A percentile compares a stretch with the other conserved stretches of the same genome.
Evolutionary conservation across 208 protist species (phyloP).

Genomic region (Crithidia fasciculata): DNA sequence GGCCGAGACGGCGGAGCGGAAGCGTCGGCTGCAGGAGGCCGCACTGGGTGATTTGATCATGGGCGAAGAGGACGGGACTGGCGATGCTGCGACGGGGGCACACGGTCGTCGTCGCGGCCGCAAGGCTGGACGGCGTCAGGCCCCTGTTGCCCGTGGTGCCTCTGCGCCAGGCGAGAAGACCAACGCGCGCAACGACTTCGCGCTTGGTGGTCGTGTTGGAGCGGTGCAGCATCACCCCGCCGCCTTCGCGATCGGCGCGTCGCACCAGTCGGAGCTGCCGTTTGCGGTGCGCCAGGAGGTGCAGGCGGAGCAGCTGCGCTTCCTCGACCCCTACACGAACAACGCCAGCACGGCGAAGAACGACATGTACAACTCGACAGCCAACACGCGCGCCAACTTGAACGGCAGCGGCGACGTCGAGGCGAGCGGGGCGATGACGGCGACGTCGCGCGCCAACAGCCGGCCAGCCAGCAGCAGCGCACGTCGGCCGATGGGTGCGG

Average conservation of each 20-base stretch:
- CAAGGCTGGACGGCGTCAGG: background rate
- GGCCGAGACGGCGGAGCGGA: slow-evolving; percentile 70
- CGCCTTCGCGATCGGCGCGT: slow-evolving; percentile 67
- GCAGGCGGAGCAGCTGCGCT: slow-evolving; percentile 65
- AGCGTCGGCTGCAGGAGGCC: slow-evolving; percentile 38
- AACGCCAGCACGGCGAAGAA: slow-evolving; percentile 39
- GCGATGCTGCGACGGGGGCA: background rate
- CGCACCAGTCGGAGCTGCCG: slow-evolving; percentile 48
- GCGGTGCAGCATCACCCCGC: slow-evolving; percentile 78
- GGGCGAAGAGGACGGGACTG: slow-evolving; percentile 1
- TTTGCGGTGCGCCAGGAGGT: slow-evolving; percentile 82
- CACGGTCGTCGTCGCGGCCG: background rate
- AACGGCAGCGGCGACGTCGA: slow-evolving; percentile 26
- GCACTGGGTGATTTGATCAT: slow-evolving; percentile 38
- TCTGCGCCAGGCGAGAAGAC: background rate
- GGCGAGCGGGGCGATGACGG: slow-evolving; percentile 8
- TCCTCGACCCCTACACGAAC: slow-evolving; percentile 72
- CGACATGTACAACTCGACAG: slow-evolving; percentile 30
- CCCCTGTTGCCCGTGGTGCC: background rate
- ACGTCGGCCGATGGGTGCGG: slow-evolving; percentile 18
- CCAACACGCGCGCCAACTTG: background rate
- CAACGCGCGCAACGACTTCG: slow-evolving; percentile 56
- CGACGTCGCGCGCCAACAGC: slow-evolving; percentile 13
- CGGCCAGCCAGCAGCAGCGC: slow-evolving; percentile 19
- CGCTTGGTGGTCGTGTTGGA: slow-evolving; percentile 80